A percentile compares a stretch with the other conserved stretches of the same genome.
Conservation (phyloP, 192 early-diverging fungal species). For the Backusella macrospora region DNA sequence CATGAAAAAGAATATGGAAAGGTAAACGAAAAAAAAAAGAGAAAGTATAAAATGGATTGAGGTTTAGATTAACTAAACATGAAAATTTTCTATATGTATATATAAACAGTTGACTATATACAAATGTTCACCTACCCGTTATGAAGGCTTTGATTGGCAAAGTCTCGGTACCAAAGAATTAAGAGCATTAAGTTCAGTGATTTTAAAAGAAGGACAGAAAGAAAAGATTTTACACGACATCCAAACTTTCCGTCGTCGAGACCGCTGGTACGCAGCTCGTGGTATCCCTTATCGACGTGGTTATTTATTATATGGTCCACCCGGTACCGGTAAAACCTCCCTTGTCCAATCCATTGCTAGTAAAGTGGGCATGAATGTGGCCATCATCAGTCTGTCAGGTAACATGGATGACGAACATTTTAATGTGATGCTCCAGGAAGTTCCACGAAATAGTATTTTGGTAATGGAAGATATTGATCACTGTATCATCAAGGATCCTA, state of each 20-base stretch:
- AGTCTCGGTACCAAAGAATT: slow-evolving; percentile 31
- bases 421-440: slow-evolving; percentile 44
- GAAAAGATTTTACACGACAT: slow-evolving; percentile 49
- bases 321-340: slow-evolving; percentile 58
- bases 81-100: not conserved
- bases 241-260: slow-evolving; percentile 43
- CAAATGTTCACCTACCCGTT: slow-evolving; percentile 9
- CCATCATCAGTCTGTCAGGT: slow-evolving; percentile 51
- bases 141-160: slow-evolving; percentile 20
- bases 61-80: not conserved
- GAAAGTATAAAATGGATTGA: not conserved
- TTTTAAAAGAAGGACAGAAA: slow-evolving; percentile 51
- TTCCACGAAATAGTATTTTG: slow-evolving; percentile 53
- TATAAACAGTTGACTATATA: slow-evolving; percentile 12
- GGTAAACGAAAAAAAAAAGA: slow-evolving; percentile 17
- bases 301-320: slow-evolving; percentile 55
- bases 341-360: slow-evolving; percentile 54
- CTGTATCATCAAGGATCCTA: slow-evolving; percentile 26
- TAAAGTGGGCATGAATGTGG: slow-evolving; percentile 52
- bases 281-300: slow-evolving; percentile 59
- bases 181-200: slow-evolving; percentile 47
- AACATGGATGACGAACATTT: slow-evolving; percentile 48
- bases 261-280: slow-evolving; percentile 51
- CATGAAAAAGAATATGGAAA: slow-evolving; percentile 33
- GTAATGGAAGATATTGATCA: slow-evolving; percentile 59